Percentiles rank a stretch among this genome's conserved stretches.
phyloP scores from a whole-genome alignment of 768 basidiomycete species.

The Russula olivacea region DNA sequence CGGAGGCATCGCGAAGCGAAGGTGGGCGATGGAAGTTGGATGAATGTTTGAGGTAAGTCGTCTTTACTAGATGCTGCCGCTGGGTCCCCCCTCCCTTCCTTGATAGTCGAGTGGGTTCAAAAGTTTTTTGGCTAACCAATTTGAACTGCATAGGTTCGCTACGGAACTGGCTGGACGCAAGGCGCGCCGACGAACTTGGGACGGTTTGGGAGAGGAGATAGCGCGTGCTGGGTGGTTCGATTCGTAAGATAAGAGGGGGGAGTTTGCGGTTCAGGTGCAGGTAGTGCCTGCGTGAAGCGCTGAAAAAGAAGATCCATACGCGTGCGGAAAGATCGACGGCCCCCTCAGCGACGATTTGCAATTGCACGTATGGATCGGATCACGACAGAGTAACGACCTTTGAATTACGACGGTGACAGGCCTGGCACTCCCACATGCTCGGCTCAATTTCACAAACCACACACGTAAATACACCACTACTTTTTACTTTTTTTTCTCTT shows the following conservation, averaged over 20 bases:
- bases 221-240: constrained; percentile 71
- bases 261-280: background rate
- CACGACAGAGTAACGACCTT: background rate
- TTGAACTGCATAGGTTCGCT: constrained; percentile 52
- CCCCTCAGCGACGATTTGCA: background rate
- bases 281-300: background rate
- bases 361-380: background rate
- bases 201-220: constrained; percentile 71
- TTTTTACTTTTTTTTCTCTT: too few relatives aligned
- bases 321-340: background rate
- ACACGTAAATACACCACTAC: too few relatives aligned
- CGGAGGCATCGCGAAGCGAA: constrained; percentile 24
- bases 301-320: background rate
- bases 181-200: constrained; percentile 56
- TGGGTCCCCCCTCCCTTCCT: too few relatives aligned
- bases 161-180: constrained; percentile 78
- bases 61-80: too few relatives aligned
- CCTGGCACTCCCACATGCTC: background rate
- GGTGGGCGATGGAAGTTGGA: constrained; percentile 68
- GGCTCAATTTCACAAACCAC: too few relatives aligned
- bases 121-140: too few relatives aligned
- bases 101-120: too few relatives aligned
- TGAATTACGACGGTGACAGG: background rate
- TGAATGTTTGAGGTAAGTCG: constrained; percentile 65
- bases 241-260: constrained; percentile 6